phyloP scores from a whole-genome alignment of 768 basidiomycete genomes.

The Termitomyces sp. region DNA sequence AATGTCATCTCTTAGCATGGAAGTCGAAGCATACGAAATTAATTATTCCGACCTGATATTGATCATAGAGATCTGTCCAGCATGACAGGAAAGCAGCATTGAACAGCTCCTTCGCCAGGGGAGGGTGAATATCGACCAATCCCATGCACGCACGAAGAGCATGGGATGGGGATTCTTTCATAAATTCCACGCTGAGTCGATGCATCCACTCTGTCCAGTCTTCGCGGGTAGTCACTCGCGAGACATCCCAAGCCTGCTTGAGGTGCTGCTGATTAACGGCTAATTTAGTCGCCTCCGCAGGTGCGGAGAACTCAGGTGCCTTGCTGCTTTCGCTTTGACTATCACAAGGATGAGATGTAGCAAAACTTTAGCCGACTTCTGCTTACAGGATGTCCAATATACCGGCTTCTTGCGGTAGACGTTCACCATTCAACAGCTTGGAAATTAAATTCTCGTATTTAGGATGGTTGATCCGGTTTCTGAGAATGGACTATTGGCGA shows the following conservation, averaged over 20 bases:
- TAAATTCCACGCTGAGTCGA: constrained; percentile 88
- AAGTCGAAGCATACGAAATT: neutral
- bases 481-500: constrained; percentile 60
- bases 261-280: constrained; percentile 96
- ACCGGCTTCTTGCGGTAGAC: constrained; percentile 81
- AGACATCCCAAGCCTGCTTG: constrained; percentile 94
- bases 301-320: constrained; percentile 73
- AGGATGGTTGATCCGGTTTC: constrained; percentile 74
- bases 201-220: constrained; percentile 98
- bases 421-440: constrained; percentile 90
- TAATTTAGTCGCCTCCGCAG: constrained; percentile 85
- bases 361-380: neutral
- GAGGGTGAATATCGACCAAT: constrained; percentile 87
- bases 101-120: constrained; percentile 91
- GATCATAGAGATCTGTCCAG: constrained; percentile 94
- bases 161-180: constrained; percentile 98
- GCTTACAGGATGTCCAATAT: constrained; percentile 66
- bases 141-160: constrained; percentile 97
- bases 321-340: constrained; percentile 61
- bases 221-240: constrained; percentile 69
- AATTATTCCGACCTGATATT: constrained; percentile 77
- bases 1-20: constrained; percentile 10
- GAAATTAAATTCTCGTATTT: constrained; percentile 87
- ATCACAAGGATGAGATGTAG: constrained; percentile 7
- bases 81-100: constrained; percentile 98